Conservation (phyloP, 345 rosid genomes). For the Pistacia atlantica region DNA sequence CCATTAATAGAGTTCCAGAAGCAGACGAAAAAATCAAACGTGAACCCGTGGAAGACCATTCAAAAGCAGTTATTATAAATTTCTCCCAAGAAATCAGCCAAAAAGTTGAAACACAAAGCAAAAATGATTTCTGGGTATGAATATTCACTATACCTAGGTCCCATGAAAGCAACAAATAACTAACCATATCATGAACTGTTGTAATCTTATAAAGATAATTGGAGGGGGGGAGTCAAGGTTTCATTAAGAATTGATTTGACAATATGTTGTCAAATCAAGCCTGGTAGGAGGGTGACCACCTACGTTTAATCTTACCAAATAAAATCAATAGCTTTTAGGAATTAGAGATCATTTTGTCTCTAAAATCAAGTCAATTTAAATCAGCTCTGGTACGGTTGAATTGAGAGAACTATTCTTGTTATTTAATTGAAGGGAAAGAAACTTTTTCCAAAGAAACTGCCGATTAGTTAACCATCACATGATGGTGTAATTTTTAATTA, state of each 20-base stretch:
- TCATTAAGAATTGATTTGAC: background rate
- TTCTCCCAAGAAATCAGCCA: no score
- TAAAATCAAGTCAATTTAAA: background rate
- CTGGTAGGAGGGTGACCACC: background rate
- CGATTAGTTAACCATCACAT: no score
- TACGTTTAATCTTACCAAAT: background rate
- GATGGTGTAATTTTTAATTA: no score
- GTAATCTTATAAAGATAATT: no score
- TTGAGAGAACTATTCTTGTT: no score
- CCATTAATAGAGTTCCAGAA: background rate
- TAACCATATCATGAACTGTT: no score
- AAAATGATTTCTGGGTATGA: background rate
- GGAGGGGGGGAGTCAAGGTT: background rate
- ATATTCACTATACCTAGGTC: background rate
- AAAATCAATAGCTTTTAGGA: background rate
- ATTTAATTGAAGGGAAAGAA: no score
- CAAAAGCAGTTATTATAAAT: background rate
- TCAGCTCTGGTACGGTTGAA: no score
- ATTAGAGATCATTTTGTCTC: background rate
- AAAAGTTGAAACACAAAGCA: no score
- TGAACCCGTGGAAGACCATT: background rate
- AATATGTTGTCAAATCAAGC: background rate
- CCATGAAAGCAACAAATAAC: background rate
- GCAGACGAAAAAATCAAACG: background rate
- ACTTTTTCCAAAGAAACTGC: no score